Evolutionary conservation across 805 yeast genomes (phyloP), one percentile per base, ranked within the genome.

Genomic region (Yueomyces sp.): DNA sequence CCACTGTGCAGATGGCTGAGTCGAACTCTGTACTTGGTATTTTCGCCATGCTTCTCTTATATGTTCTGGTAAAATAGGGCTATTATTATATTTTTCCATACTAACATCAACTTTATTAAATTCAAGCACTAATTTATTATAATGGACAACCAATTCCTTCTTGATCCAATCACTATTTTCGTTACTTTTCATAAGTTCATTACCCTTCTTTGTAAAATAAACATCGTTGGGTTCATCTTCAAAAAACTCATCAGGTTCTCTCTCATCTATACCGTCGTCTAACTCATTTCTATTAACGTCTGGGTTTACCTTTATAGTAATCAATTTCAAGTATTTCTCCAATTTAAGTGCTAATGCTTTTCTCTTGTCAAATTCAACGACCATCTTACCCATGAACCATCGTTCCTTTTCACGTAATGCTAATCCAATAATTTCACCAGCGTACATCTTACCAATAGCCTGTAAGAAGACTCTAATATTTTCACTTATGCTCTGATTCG

Each of bases 1-100:
- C 85, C 88, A 82, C 43, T 76, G 75, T 2, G 80, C 73, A 7
- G 68, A 66, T 4, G 83, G 77, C 1, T 77, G 72, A 3, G 78
- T 72, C 32, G 81, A 78, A 42, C 73, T 76, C 53, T 87, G 95
- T 38, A 71, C 49, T 50, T 75, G 77, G 51, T 79, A 82, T 40
- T 82, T 59, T 51, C 94, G 68, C 90, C 94, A 85, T 1, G 96
- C 96, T 53, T 86, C 95, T 42, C 94, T 64, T 30, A 88, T 70
- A 56, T 88, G 94, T 47, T 84, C 87, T 0, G 96, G 95, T 33
- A 76, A 68, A 39, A 88, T 59, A 1, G 95, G 95, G 40, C 69
- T 69, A 37, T 66, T 57, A 19, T 59, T 63, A 52, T 72, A 60
- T 41, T 56, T 59, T 41, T 61, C 65, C 28, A 60, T 51, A 43